A percentile compares a stretch with the other conserved stretches of the same genome.
Evolutionary conservation across 106 monocot genomes (phyloP).

Genomic region (Dendrobium catenatum): DNA sequence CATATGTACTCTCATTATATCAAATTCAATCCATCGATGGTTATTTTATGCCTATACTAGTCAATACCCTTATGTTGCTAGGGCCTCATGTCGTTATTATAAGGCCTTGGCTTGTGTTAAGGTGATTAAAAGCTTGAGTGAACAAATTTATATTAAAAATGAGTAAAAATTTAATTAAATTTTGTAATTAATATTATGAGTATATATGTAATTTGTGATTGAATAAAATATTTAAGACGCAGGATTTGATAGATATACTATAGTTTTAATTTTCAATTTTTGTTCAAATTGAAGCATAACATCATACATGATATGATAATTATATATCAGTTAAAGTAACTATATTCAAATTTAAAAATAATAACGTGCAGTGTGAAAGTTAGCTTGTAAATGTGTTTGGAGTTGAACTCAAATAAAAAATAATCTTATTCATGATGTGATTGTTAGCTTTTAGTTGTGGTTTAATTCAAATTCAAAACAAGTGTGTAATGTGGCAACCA

Average conservation of each 20-base stretch:
- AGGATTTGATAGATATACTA: neutral
- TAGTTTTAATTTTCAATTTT: too few species aligned
- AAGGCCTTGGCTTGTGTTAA: neutral
- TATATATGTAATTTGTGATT: neutral
- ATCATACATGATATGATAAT: neutral
- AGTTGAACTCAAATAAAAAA: too few species aligned
- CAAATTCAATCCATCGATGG: neutral
- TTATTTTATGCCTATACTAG: neutral
- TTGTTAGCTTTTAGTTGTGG: too few species aligned
- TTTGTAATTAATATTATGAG: neutral
- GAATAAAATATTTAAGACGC: neutral
- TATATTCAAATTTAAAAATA: too few species aligned
- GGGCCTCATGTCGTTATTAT: neutral
- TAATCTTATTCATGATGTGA: too few species aligned
- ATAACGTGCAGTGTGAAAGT: too few species aligned
- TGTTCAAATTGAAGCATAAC: neutral
- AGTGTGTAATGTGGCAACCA: too few species aligned
- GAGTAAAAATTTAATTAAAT: neutral
- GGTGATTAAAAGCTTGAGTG: neutral
- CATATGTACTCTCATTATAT: neutral
- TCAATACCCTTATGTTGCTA: neutral
- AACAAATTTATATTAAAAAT: neutral
- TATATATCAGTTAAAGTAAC: neutral
- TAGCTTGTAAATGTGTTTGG: too few species aligned
- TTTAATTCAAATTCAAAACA: too few species aligned